Base-by-base conservation (phyloP, 176 grass and related monocot species). In the Cymbopogon citratus region DNA sequence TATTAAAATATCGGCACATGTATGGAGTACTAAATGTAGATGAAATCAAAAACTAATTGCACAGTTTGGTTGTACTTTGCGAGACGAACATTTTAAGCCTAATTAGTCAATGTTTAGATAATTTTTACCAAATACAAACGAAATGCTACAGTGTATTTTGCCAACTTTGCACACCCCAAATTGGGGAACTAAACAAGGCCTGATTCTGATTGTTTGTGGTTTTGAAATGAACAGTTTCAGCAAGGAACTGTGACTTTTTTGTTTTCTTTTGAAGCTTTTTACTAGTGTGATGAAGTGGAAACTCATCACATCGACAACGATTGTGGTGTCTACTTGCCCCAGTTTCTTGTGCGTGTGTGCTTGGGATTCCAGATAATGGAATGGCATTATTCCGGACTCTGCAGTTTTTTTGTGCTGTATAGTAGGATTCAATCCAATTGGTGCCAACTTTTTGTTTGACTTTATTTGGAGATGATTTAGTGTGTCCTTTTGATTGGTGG, bases 271-370 rank as follows among this genome's bases (percentile, higher is more conserved):
- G 12, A 3, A 44, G 21, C 39, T 46, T 63, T 51, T 12, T 38
- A 7, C 48, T 52, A 44, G 26, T 13, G 3, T 28, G 10, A 1
- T n/a, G 10, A 23, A 57, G 16, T 63, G 5, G 21, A 38, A 66
- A 28, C 61, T 52, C 56, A 9, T 69, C 54, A 6, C 24, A 29
- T 26, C 25, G 82, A 81, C 65, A 73, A 16, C 13, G 70, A 76
- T 36, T 1, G 41, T 14, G 28, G 11, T 35, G 54, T 76, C 35
- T 28, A 23, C 7, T 49, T 62, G 71, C n/a, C n/a, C n/a, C 36
- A 60, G 61, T 73, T 74, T 38, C 65, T 81, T 77, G 43, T 44
- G 69, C 48, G 39, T 49, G 61, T 69, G 69, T 31, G 16, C 38
- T 68, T 88, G 36, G 11, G 79, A 71, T 73, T 80, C 11, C 74